These are phyloP conservation scores for Chlamydomonas sp. DNA, from an alignment of 139 green algal species.

Conservation along the genomic window DNA sequence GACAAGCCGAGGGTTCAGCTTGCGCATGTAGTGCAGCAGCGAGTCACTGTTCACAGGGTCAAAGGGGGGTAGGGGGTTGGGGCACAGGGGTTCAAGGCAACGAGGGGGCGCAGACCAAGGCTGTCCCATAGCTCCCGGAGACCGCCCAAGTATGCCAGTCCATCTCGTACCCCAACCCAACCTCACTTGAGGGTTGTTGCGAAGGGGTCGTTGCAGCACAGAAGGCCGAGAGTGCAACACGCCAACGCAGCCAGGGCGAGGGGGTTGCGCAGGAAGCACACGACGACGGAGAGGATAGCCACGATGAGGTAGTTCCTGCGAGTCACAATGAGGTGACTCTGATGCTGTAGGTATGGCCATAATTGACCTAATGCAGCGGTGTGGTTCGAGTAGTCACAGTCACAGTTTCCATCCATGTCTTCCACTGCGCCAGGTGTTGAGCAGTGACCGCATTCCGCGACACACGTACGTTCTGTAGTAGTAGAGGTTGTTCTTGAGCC, in stretches of 20 bases:
- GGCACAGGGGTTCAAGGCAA: too few relatives aligned
- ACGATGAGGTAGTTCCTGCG: slow-evolving; percentile 56
- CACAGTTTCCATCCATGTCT: background rate
- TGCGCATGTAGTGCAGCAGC: slow-evolving; percentile 49
- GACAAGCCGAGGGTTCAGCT: slow-evolving; percentile 33
- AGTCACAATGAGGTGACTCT: background rate
- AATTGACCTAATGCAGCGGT: too few relatives aligned
- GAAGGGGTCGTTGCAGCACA: slow-evolving; percentile 67
- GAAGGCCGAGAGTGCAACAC: background rate
- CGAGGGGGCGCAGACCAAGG: too few relatives aligned
- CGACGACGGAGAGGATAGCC: slow-evolving; percentile 13
- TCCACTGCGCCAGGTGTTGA: too few relatives aligned
- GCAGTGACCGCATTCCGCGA: background rate
- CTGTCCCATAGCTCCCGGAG: background rate
- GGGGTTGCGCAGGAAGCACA: slow-evolving; percentile 44
- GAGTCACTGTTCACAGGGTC: slow-evolving; percentile 39
- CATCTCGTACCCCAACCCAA: background rate
- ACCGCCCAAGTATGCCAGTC: too few relatives aligned
- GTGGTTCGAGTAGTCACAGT: too few relatives aligned
- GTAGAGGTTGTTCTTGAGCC: slow-evolving; percentile 62
- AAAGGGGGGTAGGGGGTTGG: too few relatives aligned
- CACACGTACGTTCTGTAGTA: slow-evolving; percentile 50
- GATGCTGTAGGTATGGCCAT: too few relatives aligned
- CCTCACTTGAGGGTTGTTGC: slow-evolving; percentile 54
- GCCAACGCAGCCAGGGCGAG: slow-evolving; percentile 32